phyloP scores from a whole-genome alignment of 345 rosid species.

The Eucalyptus shirleyi region DNA sequence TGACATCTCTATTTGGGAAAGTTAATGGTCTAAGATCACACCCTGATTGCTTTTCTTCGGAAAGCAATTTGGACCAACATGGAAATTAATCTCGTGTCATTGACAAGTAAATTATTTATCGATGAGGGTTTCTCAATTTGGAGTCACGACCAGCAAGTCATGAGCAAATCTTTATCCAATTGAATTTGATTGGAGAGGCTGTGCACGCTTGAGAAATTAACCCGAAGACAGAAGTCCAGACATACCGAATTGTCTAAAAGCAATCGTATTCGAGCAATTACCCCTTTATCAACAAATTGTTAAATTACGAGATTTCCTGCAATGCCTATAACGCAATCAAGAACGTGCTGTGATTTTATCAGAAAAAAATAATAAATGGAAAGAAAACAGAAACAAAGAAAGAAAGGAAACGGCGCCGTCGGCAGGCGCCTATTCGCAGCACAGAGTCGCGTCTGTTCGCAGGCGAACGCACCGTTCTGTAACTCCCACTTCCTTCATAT shows the following conservation, averaged over 20 bases:
- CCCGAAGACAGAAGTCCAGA: neutral
- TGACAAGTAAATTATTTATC: neutral
- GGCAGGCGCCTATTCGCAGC: neutral
- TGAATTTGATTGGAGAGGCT: neutral
- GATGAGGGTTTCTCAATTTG: neutral
- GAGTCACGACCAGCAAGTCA: neutral
- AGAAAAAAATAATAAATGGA: neutral
- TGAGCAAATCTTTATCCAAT: neutral
- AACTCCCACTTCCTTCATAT: neutral
- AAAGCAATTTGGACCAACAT: neutral
- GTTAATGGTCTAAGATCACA: neutral
- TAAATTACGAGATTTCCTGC: neutral
- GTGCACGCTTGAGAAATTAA: neutral
- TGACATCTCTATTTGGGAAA: neutral
- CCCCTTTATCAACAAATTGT: neutral
- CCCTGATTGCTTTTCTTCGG: neutral
- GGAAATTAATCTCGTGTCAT: neutral
- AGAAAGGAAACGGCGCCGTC: neutral
- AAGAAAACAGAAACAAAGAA: neutral
- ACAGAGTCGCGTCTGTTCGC: neutral
- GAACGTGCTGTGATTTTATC: neutral
- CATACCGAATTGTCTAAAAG: fast-evolving
- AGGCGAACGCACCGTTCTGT: neutral
- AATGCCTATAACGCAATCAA: neutral
- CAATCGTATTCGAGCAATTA: neutral